Base-by-base conservation (phyloP, 495 filamentous ascomycete genomes). In the Talaromyces adpressus region DNA sequence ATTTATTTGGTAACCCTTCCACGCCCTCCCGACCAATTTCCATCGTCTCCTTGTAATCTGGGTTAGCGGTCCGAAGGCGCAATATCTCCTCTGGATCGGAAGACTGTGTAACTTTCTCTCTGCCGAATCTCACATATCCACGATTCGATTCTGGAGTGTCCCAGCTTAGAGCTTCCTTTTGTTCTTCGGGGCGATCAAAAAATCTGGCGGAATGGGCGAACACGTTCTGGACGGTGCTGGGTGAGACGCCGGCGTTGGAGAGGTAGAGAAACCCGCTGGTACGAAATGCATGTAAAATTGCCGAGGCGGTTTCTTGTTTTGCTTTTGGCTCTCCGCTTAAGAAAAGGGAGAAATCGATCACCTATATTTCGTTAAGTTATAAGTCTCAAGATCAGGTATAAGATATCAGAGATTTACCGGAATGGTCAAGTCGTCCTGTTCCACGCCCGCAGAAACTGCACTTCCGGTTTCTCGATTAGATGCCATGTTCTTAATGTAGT, bases 181-280 rank as follows among this genome's bases (percentile, higher is more conserved):
- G 77, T 16, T 78, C 74, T 64, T 82, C 75, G 2, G 91, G 84
- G 3, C 91, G 87, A 16, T 72, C 70, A 74, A 98, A 98, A 81
- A 96, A 96, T 34, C 76, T 72, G 49, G 88, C 86, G 1, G 91
- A 95, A 27, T 85, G 82, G 45, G 75, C 67, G 72, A 97, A 97
- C 61, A 90, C 85, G 25, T 73, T 70, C 36, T 78, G 69, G 14
- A 89, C 69, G n/a, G 82, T 80, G 16, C 81, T 75, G 11, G 83
- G 72, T 0, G 88, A 79, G 62, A 98, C 89, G 18, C 79, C 77
- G 68, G 91, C 88, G 70, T 92, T 86, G 59, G 85, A 89, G 51
- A 98, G 84, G 74, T 97, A 98, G 69, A 97, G 83, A 75, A 97
- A 98, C 34, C 93, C 93, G 4, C 91, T 90, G 8, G 82, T 87